phyloP scores from a whole-genome alignment of 192 early-diverging fungal species.

The Coemansia sp. region DNA sequence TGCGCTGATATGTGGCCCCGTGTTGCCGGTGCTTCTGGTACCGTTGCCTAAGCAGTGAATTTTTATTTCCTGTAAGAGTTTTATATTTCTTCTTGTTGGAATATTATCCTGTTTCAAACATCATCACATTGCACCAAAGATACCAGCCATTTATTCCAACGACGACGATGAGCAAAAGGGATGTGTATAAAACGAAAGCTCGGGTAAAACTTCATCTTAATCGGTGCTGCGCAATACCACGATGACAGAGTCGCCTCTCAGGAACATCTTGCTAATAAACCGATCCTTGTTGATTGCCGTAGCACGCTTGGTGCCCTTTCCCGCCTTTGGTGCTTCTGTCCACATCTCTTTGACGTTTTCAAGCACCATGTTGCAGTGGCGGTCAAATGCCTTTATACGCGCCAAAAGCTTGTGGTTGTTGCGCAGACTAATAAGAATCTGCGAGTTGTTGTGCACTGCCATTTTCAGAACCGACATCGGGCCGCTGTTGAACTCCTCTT shows the following conservation, averaged over 20 bases:
- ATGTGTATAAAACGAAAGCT: too few species aligned
- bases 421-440: constrained; percentile 93
- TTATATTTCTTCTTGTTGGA: constrained; percentile 13
- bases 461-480: constrained; percentile 93
- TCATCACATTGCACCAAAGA: neutral
- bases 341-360: constrained; percentile 99
- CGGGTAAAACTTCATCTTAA: constrained; percentile 4
- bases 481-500: constrained; percentile 94
- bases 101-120: constrained; percentile 15
- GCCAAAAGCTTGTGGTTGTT: constrained; percentile 98
- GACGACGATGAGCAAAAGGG: too few species aligned
- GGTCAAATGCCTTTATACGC: constrained; percentile 98
- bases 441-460: constrained; percentile 94
- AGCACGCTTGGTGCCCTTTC: constrained; percentile 90
- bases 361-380: constrained; percentile 99
- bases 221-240: constrained; percentile 62
- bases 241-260: constrained; percentile 95
- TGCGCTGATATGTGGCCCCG: constrained; percentile 99
- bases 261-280: constrained; percentile 97
- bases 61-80: constrained; percentile 8
- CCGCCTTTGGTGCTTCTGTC: constrained; percentile 88
- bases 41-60: constrained; percentile 61
- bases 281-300: constrained; percentile 97
- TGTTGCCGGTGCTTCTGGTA: constrained; percentile 91
- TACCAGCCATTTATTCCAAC: too few species aligned